These are phyloP conservation scores for Fusarium concolor DNA, from an alignment of 2,329 filamentous ascomycete genomes.

Conservation along the genomic window DNA sequence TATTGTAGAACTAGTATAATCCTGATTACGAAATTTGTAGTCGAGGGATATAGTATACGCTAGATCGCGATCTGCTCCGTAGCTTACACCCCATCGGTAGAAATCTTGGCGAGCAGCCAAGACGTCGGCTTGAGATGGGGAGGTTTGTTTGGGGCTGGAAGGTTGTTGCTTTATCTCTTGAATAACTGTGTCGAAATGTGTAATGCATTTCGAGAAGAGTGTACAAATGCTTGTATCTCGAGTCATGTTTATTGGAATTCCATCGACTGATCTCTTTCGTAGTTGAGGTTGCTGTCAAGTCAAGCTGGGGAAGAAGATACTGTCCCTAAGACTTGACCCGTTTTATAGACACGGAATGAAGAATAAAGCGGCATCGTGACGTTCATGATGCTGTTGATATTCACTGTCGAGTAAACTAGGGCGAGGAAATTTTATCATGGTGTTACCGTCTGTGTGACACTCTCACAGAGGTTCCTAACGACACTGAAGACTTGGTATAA, in stretches of 20 bases:
- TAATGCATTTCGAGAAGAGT: slow-evolving; percentile 15
- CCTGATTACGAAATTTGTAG: slow-evolving; percentile 29
- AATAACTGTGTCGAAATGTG: slow-evolving; percentile 8
- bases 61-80: slow-evolving; percentile 12
- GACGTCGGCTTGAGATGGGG: slow-evolving; percentile 6
- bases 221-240: slow-evolving; percentile 7
- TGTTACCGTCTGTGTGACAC: slow-evolving; percentile 30
- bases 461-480: slow-evolving; percentile 7
- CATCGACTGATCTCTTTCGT: background rate
- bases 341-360: slow-evolving; percentile 3
- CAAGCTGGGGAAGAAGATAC: background rate
- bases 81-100: slow-evolving; percentile 19
- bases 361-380: background rate
- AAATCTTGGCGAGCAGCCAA: slow-evolving; percentile 12
- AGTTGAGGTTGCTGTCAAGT: background rate
- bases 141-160: background rate
- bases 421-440: slow-evolving; percentile 20
- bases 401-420: background rate
- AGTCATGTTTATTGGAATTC: background rate
- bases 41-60: slow-evolving; percentile 27
- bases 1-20: slow-evolving; percentile 7
- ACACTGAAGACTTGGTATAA: slow-evolving; percentile 1
- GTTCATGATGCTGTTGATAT: background rate
- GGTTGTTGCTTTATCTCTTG: background rate
- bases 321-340: background rate